Percentiles rank a stretch among this genome's conserved stretches.
These are phyloP conservation scores for Powellomyces hirtus DNA, from an alignment of 192 early-diverging fungal genomes.

Conservation along the genomic window DNA sequence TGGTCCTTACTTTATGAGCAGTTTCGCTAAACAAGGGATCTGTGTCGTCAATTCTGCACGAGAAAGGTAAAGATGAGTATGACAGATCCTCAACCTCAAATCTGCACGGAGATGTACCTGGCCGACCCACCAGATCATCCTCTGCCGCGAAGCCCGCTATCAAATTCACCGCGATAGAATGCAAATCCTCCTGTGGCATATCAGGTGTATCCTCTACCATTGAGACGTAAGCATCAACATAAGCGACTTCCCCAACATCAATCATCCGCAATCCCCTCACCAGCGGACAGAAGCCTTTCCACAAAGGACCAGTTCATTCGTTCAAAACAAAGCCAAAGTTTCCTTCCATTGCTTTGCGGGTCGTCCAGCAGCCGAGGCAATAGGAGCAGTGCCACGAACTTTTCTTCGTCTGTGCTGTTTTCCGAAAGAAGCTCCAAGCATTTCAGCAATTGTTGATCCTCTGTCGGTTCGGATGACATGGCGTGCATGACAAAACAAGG, in stretches of 20 bases:
- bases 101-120: too few relatives aligned
- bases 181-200: slow-evolving; percentile 11
- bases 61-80: too few relatives aligned
- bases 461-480: too few relatives aligned
- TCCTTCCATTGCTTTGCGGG: too few relatives aligned
- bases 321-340: slow-evolving; percentile 40
- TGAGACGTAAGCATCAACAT: too few relatives aligned
- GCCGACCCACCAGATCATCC: neutral
- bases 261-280: too few relatives aligned
- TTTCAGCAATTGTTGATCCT: slow-evolving; percentile 22
- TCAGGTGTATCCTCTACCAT: neutral
- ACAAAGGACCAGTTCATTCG: slow-evolving; percentile 54
- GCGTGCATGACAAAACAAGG: too few relatives aligned
- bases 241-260: too few relatives aligned
- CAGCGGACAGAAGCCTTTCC: slow-evolving; percentile 42
- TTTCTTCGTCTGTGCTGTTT: slow-evolving; percentile 44
- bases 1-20: slow-evolving; percentile 1
- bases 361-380: slow-evolving; percentile 47
- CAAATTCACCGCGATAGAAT: slow-evolving; percentile 15
- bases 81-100: too few relatives aligned
- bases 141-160: neutral
- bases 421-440: slow-evolving; percentile 41
- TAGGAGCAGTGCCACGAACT: slow-evolving; percentile 51
- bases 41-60: neutral
- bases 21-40: neutral